phyloP scores from a whole-genome alignment of 1,284 basidiomycete species.

The Ganoderma lucidum region DNA sequence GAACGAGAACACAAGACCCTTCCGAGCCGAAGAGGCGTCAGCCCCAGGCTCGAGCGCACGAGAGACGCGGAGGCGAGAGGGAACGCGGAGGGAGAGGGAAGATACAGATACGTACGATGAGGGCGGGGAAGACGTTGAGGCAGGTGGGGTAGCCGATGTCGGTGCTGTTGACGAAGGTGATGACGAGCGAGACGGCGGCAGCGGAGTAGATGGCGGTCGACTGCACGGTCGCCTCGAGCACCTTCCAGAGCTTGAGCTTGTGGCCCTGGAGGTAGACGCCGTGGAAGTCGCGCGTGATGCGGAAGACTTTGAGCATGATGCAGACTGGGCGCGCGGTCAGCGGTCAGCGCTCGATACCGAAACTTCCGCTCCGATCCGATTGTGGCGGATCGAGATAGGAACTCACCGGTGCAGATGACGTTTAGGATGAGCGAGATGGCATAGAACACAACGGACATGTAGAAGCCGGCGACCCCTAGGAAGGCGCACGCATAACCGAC shows the following conservation, averaged over 20 bases:
- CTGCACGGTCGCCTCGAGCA: conserved; percentile 24
- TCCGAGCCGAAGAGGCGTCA: not conserved
- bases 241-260: conserved; percentile 22
- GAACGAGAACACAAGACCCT: conserved; percentile 25
- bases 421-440: conserved; percentile 18
- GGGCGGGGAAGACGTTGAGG: conserved; percentile 19
- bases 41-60: not conserved
- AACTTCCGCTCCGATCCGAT: not conserved
- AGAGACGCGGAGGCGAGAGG: too few relatives aligned
- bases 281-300: conserved; percentile 22
- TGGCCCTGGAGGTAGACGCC: conserved; percentile 9
- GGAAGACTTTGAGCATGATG: conserved; percentile 19
- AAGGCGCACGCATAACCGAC: conserved; percentile 20
- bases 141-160: conserved; percentile 22
- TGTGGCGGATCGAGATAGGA: not conserved
- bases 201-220: conserved; percentile 25
- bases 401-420: conserved; percentile 21
- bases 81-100: too few relatives aligned
- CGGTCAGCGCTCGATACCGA: not conserved
- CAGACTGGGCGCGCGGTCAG: not conserved
- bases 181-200: conserved; percentile 18
- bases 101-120: too few relatives aligned
- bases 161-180: conserved; percentile 23
- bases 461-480: conserved; percentile 19
- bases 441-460: conserved; percentile 24